These are phyloP conservation scores for Aspergillus ellipticus DNA, from an alignment of 495 filamentous ascomycete species.

Conservation along the genomic window DNA sequence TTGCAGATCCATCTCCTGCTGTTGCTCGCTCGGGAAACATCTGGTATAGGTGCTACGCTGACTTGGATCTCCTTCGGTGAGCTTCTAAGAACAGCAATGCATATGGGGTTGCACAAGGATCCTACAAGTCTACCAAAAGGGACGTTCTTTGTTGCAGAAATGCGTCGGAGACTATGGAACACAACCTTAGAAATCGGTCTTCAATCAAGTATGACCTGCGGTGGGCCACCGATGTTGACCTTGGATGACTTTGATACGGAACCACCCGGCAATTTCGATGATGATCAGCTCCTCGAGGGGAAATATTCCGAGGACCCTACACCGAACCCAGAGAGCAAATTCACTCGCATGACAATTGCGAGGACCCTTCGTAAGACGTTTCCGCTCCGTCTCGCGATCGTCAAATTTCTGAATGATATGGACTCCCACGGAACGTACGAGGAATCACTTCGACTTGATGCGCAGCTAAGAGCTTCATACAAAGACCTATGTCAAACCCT, in stretches of 20 bases:
- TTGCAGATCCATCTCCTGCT: constrained; percentile 49
- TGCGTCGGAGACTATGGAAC: constrained; percentile 60
- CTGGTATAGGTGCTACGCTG: constrained; percentile 44
- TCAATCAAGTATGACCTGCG: constrained; percentile 50
- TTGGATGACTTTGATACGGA: constrained; percentile 52
- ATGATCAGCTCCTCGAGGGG: constrained; percentile 24
- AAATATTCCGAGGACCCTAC: constrained; percentile 12
- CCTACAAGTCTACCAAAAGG: constrained; percentile 42
- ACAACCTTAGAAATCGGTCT: constrained; percentile 53
- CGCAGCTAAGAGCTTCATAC: constrained; percentile 32
- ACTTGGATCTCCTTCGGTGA: constrained; percentile 56
- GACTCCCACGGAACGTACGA: constrained; percentile 30
- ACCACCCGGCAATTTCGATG: constrained; percentile 47
- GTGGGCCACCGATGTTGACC: constrained; percentile 46
- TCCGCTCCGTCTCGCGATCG: constrained; percentile 43
- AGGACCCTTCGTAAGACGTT: constrained; percentile 45
- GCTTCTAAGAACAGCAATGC: constrained; percentile 52
- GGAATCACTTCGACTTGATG: constrained; percentile 34
- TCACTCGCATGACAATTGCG: constrained; percentile 42
- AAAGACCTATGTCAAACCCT: constrained; percentile 32
- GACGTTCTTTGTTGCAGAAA: constrained; percentile 45
- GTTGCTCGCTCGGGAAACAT: constrained; percentile 44
- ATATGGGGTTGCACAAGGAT: constrained; percentile 61
- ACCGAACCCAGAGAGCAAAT: constrained; percentile 29
- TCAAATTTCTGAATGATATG: constrained; percentile 45